Percentiles rank a stretch among this genome's conserved stretches.
These are phyloP conservation scores for Arthrobotrys sphaeroides DNA, from an alignment of 2,329 filamentous ascomycete species.

Conservation along the genomic window DNA sequence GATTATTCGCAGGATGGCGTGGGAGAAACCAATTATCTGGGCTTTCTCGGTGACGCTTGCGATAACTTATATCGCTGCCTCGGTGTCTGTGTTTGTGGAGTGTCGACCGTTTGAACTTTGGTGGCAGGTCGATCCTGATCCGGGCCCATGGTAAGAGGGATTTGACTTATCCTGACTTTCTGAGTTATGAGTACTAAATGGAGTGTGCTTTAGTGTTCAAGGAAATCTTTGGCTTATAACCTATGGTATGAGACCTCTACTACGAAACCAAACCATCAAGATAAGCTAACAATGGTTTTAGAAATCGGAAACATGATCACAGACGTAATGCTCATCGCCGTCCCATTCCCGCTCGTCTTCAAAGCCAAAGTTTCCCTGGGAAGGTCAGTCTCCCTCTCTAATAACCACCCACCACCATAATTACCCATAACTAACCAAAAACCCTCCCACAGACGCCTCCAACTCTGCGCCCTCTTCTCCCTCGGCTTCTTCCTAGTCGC, in stretches of 20 bases:
- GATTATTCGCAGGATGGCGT: constrained; percentile 39
- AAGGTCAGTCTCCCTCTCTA: neutral
- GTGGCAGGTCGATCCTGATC: constrained; percentile 42
- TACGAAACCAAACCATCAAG: neutral
- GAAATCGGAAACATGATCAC: constrained; percentile 48
- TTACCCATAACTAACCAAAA: neutral
- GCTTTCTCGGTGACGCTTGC: constrained; percentile 18
- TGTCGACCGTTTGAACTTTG: constrained; percentile 41
- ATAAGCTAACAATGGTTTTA: neutral
- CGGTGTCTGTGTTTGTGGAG: constrained; percentile 29
- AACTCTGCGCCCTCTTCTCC: constrained; percentile 34
- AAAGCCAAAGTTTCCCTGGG: constrained; percentile 24
- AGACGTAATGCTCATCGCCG: constrained; percentile 33
- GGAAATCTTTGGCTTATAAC: constrained; percentile 44
- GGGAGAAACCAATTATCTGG: constrained; percentile 39
- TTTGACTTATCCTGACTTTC: neutral
- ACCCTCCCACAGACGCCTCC: constrained; percentile 23
- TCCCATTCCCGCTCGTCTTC: constrained; percentile 41
- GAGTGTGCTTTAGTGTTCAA: constrained; percentile 6
- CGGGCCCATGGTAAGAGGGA: constrained; percentile 16
- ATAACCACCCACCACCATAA: neutral
- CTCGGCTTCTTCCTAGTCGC: constrained; percentile 43
- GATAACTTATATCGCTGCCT: constrained; percentile 20
- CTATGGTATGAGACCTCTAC: constrained; percentile 13
- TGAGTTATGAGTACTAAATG: neutral